Base-by-base conservation (phyloP, 305 asterid genomes). In the Fraxinus baroniana region DNA sequence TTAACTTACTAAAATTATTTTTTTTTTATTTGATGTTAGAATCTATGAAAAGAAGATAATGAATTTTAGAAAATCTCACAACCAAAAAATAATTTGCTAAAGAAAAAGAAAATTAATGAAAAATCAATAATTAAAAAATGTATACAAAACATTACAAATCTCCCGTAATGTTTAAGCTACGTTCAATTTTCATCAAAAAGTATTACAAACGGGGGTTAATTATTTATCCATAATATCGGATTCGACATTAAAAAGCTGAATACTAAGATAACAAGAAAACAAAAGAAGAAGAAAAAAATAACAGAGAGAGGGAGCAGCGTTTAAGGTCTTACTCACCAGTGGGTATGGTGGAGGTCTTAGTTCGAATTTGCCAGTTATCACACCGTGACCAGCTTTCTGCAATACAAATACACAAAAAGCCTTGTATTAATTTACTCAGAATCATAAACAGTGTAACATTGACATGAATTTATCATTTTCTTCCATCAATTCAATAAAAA, bases 271-370 rank as follows among this genome's bases (percentile, higher is more conserved):
- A 10, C 17, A 7, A 66, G 30, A n/a, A n/a, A 44, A 12, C 7
- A n/a, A 6, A 18, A 55, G 7, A 17, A 20, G 24, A 41, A 26
- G n/a, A 15, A 3, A 1, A 76, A 52, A 46, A 87, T 46, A 79
- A 39, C 73, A 71, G 70, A 36, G 36, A n/a, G 22, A 76, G 37
- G 62, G 77, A 37, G 55, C 75, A 64, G 49, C 39, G 26, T n/a
- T 79, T 33, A 70, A 70, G 62, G 28, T 46, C 90, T 87, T 90
- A 95, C 64, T 52, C n/a, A 52, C 99, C 86, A 93, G 87, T 30
- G 93, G 78, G 84, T 93, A 95, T 4, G 99, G 98, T 30, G 98
- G 99, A 70, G 97, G 95, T 84, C 86, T 90, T 57, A 89, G 90
- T 74, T 94, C 97, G 83, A 95, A 73, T 84, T 84, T 91, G 44